Evolutionary conservation across 1,284 basidiomycete genomes (phyloP), one percentile per base, ranked within the genome.

Genomic region (Amylostereum areolatum): DNA sequence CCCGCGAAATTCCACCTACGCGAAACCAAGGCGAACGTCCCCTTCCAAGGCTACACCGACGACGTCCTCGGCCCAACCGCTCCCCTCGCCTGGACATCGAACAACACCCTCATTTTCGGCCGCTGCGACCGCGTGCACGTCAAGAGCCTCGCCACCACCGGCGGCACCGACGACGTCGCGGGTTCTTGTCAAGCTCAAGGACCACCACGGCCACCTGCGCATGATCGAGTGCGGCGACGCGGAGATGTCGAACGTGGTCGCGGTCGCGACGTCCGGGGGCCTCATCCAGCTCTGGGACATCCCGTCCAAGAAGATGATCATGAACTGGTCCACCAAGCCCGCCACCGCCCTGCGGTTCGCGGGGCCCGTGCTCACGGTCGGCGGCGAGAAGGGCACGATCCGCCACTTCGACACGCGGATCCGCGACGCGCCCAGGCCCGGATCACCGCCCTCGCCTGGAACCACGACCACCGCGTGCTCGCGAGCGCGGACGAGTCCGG

Each of bases 401-500:
- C 65, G 73, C 25, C 73, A 78, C 54, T 81, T 73, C 56, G 78
- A 82, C 55, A 78, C 72, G n/a, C 65, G 78, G 10, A 65, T 75
- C 12, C n/a, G n/a, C n/a, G n/a, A n/a, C n/a, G n/a, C n/a, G n/a
- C n/a, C n/a, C 74, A 79, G 60, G 65, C 69, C 4, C 59, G 63
- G 32, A 75, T 82, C 41, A 67, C 69, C 4, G 66, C 67, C 48
- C 57, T 81, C 25, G 65, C 67, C 18, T 81, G 78, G 77, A 76
- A 74, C 52, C 60, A 64, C 6, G 71, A 77, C 36, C 73, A 74
- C 2, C 71, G 69, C 49, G 60, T 74, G 25, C 62, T 79, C 6
- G 78, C 78, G 6, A 79, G 75, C 55, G 79, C 75, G 0, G 78
- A 81, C 58, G 68, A 71, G 37, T 67, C 65, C 47, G 80, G 80